These are phyloP conservation scores for Clonostachys sp. DNA, from an alignment of 2,329 filamentous ascomycete genomes.

Conservation along the genomic window DNA sequence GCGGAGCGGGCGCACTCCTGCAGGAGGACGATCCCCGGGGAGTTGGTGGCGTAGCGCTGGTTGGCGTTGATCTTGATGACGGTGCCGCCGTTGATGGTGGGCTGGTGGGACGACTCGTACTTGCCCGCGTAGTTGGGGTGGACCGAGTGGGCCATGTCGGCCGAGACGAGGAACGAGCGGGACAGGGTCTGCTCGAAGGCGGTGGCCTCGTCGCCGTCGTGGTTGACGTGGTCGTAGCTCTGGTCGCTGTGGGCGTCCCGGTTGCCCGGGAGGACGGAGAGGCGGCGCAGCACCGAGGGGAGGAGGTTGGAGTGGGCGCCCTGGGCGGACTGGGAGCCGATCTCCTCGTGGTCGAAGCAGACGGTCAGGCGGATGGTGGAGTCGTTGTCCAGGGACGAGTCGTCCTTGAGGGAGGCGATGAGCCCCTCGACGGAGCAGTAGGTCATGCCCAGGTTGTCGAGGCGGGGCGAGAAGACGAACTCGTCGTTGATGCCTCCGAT, in stretches of 20 bases:
- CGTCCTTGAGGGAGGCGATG: conserved; percentile 68
- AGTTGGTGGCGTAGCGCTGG: conserved; percentile 93
- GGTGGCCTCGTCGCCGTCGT: conserved; percentile 63
- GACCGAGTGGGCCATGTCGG: conserved; percentile 95
- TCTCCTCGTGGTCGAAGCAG: conserved; percentile 97
- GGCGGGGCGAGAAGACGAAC: conserved; percentile 90
- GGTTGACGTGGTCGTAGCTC: conserved; percentile 49
- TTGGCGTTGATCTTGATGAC: conserved; percentile 99
- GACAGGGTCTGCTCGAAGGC: conserved; percentile 91
- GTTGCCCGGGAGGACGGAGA: conserved; percentile 71
- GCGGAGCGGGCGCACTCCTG: conserved; percentile 76
- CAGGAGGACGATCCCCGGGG: conserved; percentile 86
- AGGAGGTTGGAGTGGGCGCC: conserved; percentile 91
- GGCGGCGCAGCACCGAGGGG: conserved; percentile 78
- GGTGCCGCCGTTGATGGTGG: conserved; percentile 92
- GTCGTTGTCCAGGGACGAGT: conserved; percentile 67
- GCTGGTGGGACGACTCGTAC: conserved; percentile 86
- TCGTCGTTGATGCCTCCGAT: conserved; percentile 90
- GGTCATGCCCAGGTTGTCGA: conserved; percentile 96
- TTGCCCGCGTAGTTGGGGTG: conserved; percentile 93
- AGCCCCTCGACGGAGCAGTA: conserved; percentile 86
- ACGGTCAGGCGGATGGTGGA: conserved; percentile 83
- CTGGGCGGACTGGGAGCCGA: conserved; percentile 87
- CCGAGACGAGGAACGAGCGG: conserved; percentile 88
- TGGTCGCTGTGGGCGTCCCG: conserved; percentile 63